phyloP scores from a whole-genome alignment of 2,329 filamentous ascomycete genomes.

The Clonostachys chloroleuca region DNA sequence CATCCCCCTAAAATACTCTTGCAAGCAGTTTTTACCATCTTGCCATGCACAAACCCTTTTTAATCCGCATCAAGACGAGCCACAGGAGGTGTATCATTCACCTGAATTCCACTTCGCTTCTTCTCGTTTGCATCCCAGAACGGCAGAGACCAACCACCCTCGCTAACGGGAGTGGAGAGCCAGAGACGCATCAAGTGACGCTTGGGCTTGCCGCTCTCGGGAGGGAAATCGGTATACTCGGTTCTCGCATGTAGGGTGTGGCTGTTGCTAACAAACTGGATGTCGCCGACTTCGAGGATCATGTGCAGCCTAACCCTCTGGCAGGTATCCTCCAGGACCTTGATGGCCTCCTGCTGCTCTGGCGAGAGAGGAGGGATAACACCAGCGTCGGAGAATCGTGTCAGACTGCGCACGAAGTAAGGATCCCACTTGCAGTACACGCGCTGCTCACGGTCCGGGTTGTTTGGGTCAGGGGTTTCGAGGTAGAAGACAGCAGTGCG shows the following conservation, averaged over 20 bases:
- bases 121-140: slow-evolving; percentile 75
- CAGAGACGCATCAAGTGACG: slow-evolving; percentile 80
- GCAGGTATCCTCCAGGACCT: slow-evolving; percentile 62
- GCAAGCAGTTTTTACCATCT: too few species aligned
- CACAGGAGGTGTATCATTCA: slow-evolving; percentile 68
- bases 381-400: slow-evolving; percentile 60
- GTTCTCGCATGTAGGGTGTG: slow-evolving; percentile 81
- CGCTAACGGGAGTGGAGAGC: slow-evolving; percentile 72
- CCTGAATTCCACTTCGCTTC: slow-evolving; percentile 82
- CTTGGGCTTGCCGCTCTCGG: slow-evolving; percentile 46
- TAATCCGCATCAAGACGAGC: slow-evolving; percentile 72
- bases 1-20: too few species aligned
- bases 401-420: slow-evolving; percentile 76
- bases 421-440: slow-evolving; percentile 76
- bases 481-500: slow-evolving; percentile 70
- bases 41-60: neutral
- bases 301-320: slow-evolving; percentile 72
- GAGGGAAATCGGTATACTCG: slow-evolving; percentile 62
- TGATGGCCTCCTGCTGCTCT: slow-evolving; percentile 64
- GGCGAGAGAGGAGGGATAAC: slow-evolving; percentile 32
- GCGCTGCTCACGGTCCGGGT: slow-evolving; percentile 8
- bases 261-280: slow-evolving; percentile 78
- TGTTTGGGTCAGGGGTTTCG: slow-evolving; percentile 51
- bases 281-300: slow-evolving; percentile 81
- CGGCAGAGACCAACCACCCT: slow-evolving; percentile 79